These are phyloP conservation scores for Mycena floridula DNA, from an alignment of 768 basidiomycete genomes.

Conservation along the genomic window DNA sequence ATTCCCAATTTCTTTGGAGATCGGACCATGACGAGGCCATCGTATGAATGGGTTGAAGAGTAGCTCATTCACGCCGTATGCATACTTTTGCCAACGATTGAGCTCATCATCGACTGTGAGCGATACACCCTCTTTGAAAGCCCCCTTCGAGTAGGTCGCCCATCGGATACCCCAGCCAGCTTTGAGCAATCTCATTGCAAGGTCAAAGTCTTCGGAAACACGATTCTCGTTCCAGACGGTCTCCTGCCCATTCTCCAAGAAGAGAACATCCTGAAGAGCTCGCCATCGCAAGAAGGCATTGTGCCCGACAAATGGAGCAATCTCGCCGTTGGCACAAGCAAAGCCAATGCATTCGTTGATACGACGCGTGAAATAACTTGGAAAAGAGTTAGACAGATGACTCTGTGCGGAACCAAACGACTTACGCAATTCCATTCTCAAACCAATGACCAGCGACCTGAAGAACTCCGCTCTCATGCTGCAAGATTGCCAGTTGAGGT, in stretches of 20 bases:
- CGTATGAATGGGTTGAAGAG: slow-evolving; percentile 76
- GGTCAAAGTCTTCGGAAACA: slow-evolving; percentile 81
- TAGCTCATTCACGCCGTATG: slow-evolving; percentile 63
- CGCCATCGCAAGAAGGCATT: slow-evolving; percentile 87
- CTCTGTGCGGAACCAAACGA: too few species aligned
- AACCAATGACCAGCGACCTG: slow-evolving; percentile 85
- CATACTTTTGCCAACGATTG: slow-evolving; percentile 83
- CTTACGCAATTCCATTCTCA: slow-evolving; percentile 83
- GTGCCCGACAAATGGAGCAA: slow-evolving; percentile 80
- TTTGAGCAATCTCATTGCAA: slow-evolving; percentile 58
- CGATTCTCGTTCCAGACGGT: slow-evolving; percentile 68
- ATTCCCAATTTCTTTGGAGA: slow-evolving; percentile 65
- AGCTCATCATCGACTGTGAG: slow-evolving; percentile 85
- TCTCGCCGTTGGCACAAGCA: slow-evolving; percentile 77
- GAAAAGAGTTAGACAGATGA: too few species aligned
- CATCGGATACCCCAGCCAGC: slow-evolving; percentile 69
- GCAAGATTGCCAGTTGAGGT: slow-evolving; percentile 77
- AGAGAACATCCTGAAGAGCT: slow-evolving; percentile 79
- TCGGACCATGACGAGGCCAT: slow-evolving; percentile 76
- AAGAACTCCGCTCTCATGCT: slow-evolving; percentile 84
- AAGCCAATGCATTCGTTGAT: slow-evolving; percentile 69
- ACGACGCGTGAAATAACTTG: too few species aligned
- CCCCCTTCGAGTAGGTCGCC: slow-evolving; percentile 82
- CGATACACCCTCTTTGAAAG: slow-evolving; percentile 88
- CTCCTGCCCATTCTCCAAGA: slow-evolving; percentile 23